Conservation (phyloP, 2,329 filamentous ascomycete species). For the Tolypocladium paradoxum region DNA sequence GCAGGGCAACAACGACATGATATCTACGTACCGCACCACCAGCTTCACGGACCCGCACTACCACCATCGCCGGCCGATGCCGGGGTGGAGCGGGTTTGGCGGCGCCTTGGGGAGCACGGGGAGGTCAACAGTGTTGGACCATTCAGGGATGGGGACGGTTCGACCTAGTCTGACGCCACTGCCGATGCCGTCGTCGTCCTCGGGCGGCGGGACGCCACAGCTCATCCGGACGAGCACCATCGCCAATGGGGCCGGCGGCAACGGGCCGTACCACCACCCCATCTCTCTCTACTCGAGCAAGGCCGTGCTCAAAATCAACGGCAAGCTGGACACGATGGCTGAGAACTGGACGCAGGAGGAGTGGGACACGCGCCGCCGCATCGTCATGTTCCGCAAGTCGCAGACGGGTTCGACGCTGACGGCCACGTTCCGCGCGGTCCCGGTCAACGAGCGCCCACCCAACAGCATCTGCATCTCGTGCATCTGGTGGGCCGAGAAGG, state of each 20-base stretch:
- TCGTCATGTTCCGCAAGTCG: constrained; percentile 79
- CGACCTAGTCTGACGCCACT: constrained; percentile 37
- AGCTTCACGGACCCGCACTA: constrained; percentile 41
- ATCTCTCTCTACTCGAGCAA: constrained; percentile 77
- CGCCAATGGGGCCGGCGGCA: constrained; percentile 22
- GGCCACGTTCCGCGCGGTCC: constrained; percentile 67
- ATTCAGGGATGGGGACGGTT: constrained; percentile 27
- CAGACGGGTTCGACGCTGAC: constrained; percentile 76
- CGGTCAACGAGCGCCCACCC: constrained; percentile 65
- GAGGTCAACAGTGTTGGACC: constrained; percentile 25
- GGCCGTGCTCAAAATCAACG: constrained; percentile 73
- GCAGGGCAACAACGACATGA: constrained; percentile 39
- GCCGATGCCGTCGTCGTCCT: constrained; percentile 34
- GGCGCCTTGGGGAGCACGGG: constrained; percentile 28
- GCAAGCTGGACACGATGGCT: constrained; percentile 76
- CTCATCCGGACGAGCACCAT: constrained; percentile 48
- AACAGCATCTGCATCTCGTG: constrained; percentile 94
- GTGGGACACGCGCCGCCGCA: constrained; percentile 63
- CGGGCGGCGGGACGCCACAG: constrained; percentile 27
- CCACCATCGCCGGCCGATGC: constrained; percentile 22
- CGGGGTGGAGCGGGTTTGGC: constrained; percentile 33
- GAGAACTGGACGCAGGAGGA: constrained; percentile 77
- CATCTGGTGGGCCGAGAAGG: constrained; percentile 91
- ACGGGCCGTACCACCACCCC: constrained; percentile 59
- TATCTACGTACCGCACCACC: constrained; percentile 41